Evolutionary conservation across 2,329 filamentous ascomycete genomes (phyloP), one percentile per base, ranked within the genome.

Genomic region (Biscogniauxia marginata): DNA sequence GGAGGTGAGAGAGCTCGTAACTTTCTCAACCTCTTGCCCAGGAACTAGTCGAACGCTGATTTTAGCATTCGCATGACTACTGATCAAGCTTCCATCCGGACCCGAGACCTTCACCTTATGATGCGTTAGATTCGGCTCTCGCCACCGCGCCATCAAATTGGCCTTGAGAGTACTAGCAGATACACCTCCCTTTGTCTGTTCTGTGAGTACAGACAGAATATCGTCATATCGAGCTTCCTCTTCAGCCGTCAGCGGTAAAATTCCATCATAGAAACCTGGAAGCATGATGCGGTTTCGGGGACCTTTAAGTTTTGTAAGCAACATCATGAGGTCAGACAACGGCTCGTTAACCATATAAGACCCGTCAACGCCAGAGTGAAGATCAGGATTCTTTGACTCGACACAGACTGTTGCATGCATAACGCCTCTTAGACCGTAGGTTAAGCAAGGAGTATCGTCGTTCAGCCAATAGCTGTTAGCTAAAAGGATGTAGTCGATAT

Each of bases 401-500:
- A 99, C 86, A 59, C 92, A 89, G 5, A 98, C 83, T 0, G 91
- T 96, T 4, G 93, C 93, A 71, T 98, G 93, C 20, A 99, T 87
- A 22, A 99, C 93, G 21, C 95, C 95, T 49, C 95, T 86, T 6
- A 98, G 81, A 1, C 95, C 95, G 60, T 99, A 99, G 0, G 95
- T 99, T 55, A 99, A 77, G 70, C 95, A 99, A 0, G 95, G 95
- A 2, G 96, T 92, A 63, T 96, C 89, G 68, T 99, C 93, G 69
- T 98, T 92, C 1, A 99, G 81, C 95, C 95, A 99, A 77, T 99
- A 99, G 74, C 93, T 97, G 77, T 99, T 99, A 20, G 95, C 93
- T 39, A 99, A 79, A 25, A 99, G 77, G 54, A 99, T 95, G 79
- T 95, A 98, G 73, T 99, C 93, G 2, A 99, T 86, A 8, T 90